Percentiles rank a stretch among this genome's conserved stretches.
These are phyloP conservation scores for Casuarina glauca DNA, from an alignment of 306 rosid genomes.

Conservation along the genomic window DNA sequence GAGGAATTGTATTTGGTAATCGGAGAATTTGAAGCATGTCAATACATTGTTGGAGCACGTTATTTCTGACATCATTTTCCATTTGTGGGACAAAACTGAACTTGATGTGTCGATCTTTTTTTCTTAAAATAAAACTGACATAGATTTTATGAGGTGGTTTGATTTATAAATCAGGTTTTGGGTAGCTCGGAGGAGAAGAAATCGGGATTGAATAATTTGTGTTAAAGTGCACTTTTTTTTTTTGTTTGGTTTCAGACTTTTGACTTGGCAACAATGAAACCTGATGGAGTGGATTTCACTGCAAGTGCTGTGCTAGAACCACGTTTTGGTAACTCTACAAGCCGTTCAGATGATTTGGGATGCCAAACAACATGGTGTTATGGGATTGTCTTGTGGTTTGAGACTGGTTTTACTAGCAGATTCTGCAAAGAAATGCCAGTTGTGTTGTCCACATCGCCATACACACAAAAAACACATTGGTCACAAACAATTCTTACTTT, in stretches of 20 bases:
- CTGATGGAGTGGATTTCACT: constrained; percentile 78
- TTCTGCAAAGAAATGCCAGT: constrained; percentile 76
- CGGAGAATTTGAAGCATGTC: not conserved
- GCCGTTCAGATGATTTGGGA: constrained; percentile 21
- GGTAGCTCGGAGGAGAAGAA: not conserved
- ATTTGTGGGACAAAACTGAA: not conserved
- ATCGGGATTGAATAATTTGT: constrained; percentile 1
- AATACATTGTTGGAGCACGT: not conserved
- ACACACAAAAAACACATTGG: constrained; percentile 76
- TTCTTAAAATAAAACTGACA: not conserved
- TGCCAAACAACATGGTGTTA: constrained; percentile 56
- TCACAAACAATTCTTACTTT: constrained; percentile 86
- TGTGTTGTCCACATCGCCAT: constrained; percentile 81
- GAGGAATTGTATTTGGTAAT: not conserved
- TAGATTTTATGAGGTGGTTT: not conserved
- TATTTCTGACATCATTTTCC: not conserved
- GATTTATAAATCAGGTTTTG: not conserved
- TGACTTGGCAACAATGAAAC: constrained; percentile 88
- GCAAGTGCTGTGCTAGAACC: constrained; percentile 72
- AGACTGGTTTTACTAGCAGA: constrained; percentile 83
- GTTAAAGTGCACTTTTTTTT: constrained; percentile 14
- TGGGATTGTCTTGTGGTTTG: constrained; percentile 90
- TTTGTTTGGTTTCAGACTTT: constrained; percentile 44
- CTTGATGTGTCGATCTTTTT: not conserved
- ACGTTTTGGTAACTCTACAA: constrained; percentile 25